These are phyloP conservation scores for Rosa rugosa DNA, from an alignment of 306 rosid species.

Conservation along the genomic window DNA sequence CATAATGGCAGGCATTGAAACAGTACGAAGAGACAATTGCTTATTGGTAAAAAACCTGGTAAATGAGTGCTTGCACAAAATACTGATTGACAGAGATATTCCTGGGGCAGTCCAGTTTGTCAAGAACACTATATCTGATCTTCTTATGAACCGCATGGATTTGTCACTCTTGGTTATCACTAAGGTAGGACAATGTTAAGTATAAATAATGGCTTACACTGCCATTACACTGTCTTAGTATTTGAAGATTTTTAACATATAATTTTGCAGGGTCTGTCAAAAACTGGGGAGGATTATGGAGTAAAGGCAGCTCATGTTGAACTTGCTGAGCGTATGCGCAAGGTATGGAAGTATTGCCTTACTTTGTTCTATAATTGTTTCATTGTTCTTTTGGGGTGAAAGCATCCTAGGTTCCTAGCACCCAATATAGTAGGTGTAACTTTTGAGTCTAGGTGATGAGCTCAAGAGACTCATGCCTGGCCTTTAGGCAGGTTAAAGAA, in stretches of 20 bases:
- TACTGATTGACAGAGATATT: constrained; percentile 77
- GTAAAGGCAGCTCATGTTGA: constrained; percentile 97
- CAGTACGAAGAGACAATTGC: constrained; percentile 97
- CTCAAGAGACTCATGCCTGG: not conserved
- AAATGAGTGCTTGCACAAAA: constrained; percentile 82
- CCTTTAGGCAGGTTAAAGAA: not conserved
- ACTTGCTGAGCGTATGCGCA: constrained; percentile 99
- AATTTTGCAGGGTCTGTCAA: constrained; percentile 75
- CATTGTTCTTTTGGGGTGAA: not conserved
- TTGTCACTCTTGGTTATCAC: constrained; percentile 93
- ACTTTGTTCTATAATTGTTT: not conserved
- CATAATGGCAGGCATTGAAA: constrained; percentile 74
- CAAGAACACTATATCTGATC: constrained; percentile 93
- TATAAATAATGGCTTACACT: constrained; percentile 6
- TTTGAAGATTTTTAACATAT: constrained; percentile 5
- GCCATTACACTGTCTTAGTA: not conserved
- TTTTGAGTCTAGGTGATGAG: not conserved
- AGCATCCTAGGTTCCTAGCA: not conserved
- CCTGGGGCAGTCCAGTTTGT: constrained; percentile 96
- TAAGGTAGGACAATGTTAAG: constrained; percentile 51
- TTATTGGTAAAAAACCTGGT: constrained; percentile 95
- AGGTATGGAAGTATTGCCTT: constrained; percentile 48
- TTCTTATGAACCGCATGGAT: constrained; percentile 97
- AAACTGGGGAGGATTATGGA: constrained; percentile 97
- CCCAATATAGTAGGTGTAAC: not conserved